Base-by-base conservation (phyloP, 768 basidiomycete species). In the Pleurotus tuoliensis region DNA sequence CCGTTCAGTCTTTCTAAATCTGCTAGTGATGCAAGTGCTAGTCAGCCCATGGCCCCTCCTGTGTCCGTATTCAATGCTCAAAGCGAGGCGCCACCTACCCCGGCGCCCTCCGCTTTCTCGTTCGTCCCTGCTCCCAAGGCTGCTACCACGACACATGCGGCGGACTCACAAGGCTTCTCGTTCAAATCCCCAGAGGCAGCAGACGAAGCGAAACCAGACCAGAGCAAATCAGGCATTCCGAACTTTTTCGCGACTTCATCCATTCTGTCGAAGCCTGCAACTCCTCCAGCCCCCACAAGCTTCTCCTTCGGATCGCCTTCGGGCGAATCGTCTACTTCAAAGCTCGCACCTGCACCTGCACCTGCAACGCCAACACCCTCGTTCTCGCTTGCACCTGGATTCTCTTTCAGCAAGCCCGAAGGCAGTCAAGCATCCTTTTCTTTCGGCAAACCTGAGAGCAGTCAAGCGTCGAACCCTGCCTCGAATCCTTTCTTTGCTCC, bases 221-320 rank as follows among this genome's bases (percentile, higher is more conserved):
- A 61, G 5, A 52, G 53, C 15, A 55, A 64, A 18, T 62, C 66
- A 4, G 66, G 72, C 4, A 65, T 87, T 37, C 87, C 87, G 6
- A 81, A 87, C 66, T 87, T 90, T 67, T 90, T 90, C 56, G 75
- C 81, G 24, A 77, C 62, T 34, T 83, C 86, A 0, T 70, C 80
- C 18, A 58, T 74, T 18, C 69, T 82, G 56, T 64, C 75, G 13
- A 81, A 79, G 59, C 68, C 75, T 13, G 30, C 22, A 6, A 38
- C 47, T 25, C 58, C 62, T 55, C 47, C 59, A 54, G 27, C 34
- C 47, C 47, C 60, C 45, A n/a, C 66, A 51, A 50, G 25, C 38
- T 41, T 54, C 24, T 55, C 41, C 11, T 55, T 47, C 16, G n/a
- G 43, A 25, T 44, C 47, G 30, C 11, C 24, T 7, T 16, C 47